Base-by-base conservation (phyloP, 1,284 basidiomycete species). In the Paramarasmius palmivorus region DNA sequence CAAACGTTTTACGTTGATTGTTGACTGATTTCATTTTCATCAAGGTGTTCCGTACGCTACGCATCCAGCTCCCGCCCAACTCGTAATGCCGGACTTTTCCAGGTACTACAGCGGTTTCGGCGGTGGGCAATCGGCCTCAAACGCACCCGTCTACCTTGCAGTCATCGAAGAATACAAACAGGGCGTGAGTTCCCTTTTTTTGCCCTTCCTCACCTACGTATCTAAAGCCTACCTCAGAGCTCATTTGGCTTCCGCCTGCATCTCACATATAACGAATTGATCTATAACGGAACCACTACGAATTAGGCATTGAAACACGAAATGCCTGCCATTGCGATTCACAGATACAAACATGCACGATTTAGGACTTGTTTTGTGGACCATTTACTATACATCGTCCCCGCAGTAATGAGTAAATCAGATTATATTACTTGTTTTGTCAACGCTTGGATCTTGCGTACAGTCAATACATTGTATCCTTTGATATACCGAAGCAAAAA, bases 41-140 rank as follows among this genome's bases (percentile, higher is more conserved):
- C 38, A 46, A 73, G 70, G 61, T n/a, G 71, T 72, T 45, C 75
- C 76, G 15, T 67, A 70, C 59, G 68, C 78, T 2, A 58, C 58
- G 26, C 73, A 78, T 57, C 72, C 71, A 10, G 63, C 73, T 2
- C 79, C 78, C 2, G 48, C 68, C 1, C 64, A 70, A 47, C 66
- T 79, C 25, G 68, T 65, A 17, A 79, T 79, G 77, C 79, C 79
- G 15, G 68, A 80, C 67, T 76, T 81, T 57, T 71, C 76, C 2
- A 63, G 68, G 49, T 55, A 65, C 5, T 67, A 67, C 17, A 74
- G 72, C n/a, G 78, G 75, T 1, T 78, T 71, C 45, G 75, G 74
- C 12, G 42, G 55, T 8, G 75, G 77, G 9, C 54, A 60, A 44
- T 41, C 54, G 2, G 71, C 61, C 4, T 63, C 55, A 51, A 69